These are phyloP conservation scores for Cadophora gregata DNA, from an alignment of 2,329 filamentous ascomycete species.

Conservation along the genomic window DNA sequence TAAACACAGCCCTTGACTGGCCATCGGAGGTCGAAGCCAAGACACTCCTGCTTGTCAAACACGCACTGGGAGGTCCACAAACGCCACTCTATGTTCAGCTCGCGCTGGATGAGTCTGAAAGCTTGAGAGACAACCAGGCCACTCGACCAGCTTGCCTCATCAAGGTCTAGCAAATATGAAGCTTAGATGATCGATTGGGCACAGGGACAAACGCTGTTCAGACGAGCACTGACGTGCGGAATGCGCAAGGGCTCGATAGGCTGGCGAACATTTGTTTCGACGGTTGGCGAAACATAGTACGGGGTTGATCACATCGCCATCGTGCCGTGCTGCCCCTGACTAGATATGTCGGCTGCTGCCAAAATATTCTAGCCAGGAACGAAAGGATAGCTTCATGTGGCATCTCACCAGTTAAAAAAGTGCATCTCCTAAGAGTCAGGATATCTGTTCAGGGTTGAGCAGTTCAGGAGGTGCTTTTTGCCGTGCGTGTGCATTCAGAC, in stretches of 20 bases:
- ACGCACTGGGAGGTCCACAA: slow-evolving; percentile 24
- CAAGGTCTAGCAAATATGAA: slow-evolving; percentile 25
- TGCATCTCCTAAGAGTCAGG: slow-evolving; percentile 2
- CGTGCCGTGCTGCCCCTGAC: slow-evolving; percentile 24
- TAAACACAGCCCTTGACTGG: slow-evolving; percentile 27
- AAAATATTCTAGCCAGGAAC: slow-evolving; percentile 1
- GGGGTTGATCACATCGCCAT: slow-evolving; percentile 16
- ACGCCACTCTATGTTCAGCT: slow-evolving; percentile 20
- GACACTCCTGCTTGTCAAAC: slow-evolving; percentile 29
- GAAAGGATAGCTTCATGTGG: neutral
- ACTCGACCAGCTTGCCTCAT: slow-evolving; percentile 20
- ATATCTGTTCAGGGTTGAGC: neutral
- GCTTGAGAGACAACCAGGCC: slow-evolving; percentile 19
- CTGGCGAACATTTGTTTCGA: slow-evolving; percentile 35
- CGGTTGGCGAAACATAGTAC: slow-evolving; percentile 28
- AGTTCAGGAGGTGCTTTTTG: slow-evolving; percentile 9
- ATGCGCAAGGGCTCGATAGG: slow-evolving; percentile 32
- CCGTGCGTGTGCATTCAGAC: slow-evolving; percentile 13
- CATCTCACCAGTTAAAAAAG: neutral
- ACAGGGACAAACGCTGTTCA: slow-evolving; percentile 28
- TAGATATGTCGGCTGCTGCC: slow-evolving; percentile 11
- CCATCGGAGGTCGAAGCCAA: slow-evolving; percentile 21
- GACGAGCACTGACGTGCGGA: slow-evolving; percentile 27
- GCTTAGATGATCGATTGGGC: slow-evolving; percentile 31
- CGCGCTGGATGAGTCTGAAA: slow-evolving; percentile 14